Conservation (phyloP, 495 filamentous ascomycete species). For the Aspergillus sclerotiicarbonarius region DNA sequence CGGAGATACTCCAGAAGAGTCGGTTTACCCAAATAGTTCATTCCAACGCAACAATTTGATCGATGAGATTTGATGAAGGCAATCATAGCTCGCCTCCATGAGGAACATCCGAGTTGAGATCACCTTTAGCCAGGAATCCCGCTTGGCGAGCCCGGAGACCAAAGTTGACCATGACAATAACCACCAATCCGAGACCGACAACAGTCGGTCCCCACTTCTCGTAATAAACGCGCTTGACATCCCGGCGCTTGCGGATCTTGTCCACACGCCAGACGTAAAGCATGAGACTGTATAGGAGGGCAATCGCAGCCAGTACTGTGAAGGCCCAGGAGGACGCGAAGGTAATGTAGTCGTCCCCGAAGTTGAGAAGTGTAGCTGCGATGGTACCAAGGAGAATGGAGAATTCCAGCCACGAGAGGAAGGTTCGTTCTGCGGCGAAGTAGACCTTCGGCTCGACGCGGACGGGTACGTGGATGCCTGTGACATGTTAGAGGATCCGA, state of each 20-base stretch:
- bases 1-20: background rate
- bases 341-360: conserved; percentile 55
- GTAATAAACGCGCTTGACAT: conserved; percentile 74
- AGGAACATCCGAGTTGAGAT: background rate
- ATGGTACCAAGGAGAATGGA: conserved; percentile 91
- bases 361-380: conserved; percentile 89
- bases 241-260: conserved; percentile 75
- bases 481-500: conserved; percentile 9
- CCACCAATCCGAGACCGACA: conserved; percentile 71
- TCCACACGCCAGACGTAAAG: conserved; percentile 85
- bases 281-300: conserved; percentile 73
- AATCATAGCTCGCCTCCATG: conserved; percentile 9
- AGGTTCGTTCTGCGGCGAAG: conserved; percentile 94
- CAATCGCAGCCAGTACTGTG: conserved; percentile 71
- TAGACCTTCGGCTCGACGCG: conserved; percentile 97
- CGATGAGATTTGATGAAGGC: background rate
- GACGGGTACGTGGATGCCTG: conserved; percentile 88
- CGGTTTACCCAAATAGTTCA: background rate
- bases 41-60: background rate
- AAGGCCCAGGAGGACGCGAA: conserved; percentile 73
- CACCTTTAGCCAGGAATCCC: conserved; percentile 29
- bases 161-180: conserved; percentile 76
- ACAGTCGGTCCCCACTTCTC: conserved; percentile 81
- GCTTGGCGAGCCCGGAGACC: conserved; percentile 39
- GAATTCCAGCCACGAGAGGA: conserved; percentile 96